Conservation (phyloP, 2,329 filamentous ascomycete species). For the Juglanconis sp. region DNA sequence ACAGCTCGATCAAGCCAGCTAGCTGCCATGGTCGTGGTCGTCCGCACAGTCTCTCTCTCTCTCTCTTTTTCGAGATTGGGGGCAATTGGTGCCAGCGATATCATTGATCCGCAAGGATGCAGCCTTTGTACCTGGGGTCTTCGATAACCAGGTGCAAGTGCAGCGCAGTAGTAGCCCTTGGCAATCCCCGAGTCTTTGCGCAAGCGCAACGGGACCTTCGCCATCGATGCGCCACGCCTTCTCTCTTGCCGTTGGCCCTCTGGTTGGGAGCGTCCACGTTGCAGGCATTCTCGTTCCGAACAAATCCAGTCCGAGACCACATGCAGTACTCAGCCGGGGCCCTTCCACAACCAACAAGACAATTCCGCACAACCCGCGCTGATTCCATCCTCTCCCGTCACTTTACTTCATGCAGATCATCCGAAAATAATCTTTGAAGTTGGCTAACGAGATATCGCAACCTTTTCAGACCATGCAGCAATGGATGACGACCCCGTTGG, state of each 20-base stretch:
- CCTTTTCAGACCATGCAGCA: slow-evolving; percentile 53
- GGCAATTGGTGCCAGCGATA: too few species aligned
- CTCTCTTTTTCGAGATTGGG: too few species aligned
- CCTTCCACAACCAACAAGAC: background rate
- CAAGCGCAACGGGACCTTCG: too few species aligned
- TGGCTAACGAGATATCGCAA: slow-evolving; percentile 21
- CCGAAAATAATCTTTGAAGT: background rate
- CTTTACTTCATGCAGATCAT: background rate
- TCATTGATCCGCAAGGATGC: too few species aligned
- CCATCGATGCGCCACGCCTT: background rate
- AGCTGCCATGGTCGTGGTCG: background rate
- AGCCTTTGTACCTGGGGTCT: too few species aligned
- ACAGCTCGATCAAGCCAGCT: background rate
- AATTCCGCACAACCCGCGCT: background rate
- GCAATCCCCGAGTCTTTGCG: too few species aligned
- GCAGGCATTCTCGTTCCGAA: background rate
- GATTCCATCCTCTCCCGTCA: background rate
- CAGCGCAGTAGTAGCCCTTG: too few species aligned
- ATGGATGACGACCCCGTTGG: slow-evolving; percentile 58
- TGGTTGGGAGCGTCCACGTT: background rate
- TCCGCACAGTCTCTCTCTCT: background rate
- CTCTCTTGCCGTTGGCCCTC: background rate
- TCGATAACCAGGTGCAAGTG: too few species aligned
- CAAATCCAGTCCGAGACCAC: background rate
- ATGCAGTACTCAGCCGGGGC: background rate